Evolutionary conservation across 2,329 filamentous ascomycete species (phyloP).

Genomic region (Dactylonectria macrodidyma): DNA sequence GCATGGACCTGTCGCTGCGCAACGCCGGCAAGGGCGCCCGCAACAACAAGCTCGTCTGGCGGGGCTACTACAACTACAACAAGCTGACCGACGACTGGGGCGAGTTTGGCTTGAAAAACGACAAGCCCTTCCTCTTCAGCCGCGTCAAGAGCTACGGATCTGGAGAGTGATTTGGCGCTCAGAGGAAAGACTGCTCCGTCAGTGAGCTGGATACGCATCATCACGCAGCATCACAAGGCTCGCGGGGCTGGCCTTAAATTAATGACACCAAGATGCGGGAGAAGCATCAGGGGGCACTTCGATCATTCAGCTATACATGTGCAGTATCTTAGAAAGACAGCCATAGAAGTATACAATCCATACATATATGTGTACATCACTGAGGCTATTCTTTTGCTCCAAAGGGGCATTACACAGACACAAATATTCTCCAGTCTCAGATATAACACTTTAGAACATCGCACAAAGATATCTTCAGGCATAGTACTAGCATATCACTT

Average conservation of each 20-base stretch:
- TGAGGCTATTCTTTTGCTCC: too few species aligned
- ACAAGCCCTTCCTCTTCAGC: slow-evolving; percentile 78
- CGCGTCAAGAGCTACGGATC: slow-evolving; percentile 74
- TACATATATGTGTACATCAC: too few species aligned
- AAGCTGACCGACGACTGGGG: slow-evolving; percentile 91
- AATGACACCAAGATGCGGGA: not conserved
- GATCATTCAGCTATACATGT: not conserved
- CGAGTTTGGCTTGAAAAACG: slow-evolving; percentile 78
- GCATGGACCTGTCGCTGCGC: slow-evolving; percentile 82
- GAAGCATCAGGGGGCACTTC: not conserved
- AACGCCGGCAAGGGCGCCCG: slow-evolving; percentile 74
- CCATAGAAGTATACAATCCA: too few species aligned
- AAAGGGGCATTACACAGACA: too few species aligned
- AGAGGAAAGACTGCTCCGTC: not conserved
- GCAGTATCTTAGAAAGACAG: not conserved
- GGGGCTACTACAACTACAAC: slow-evolving; percentile 93
- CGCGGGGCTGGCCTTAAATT: not conserved
- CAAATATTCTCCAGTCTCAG: too few species aligned
- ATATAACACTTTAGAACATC: too few species aligned
- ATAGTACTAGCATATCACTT: not conserved
- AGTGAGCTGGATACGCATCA: not conserved
- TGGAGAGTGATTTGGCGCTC: slow-evolving; percentile 52
- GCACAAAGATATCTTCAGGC: not conserved
- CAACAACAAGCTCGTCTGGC: slow-evolving; percentile 92
- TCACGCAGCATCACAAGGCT: not conserved